Evolutionary conservation across 2,329 filamentous ascomycete species (phyloP), one percentile per base, ranked within the genome.

Genomic region (Bipolaris sorokiniana): DNA sequence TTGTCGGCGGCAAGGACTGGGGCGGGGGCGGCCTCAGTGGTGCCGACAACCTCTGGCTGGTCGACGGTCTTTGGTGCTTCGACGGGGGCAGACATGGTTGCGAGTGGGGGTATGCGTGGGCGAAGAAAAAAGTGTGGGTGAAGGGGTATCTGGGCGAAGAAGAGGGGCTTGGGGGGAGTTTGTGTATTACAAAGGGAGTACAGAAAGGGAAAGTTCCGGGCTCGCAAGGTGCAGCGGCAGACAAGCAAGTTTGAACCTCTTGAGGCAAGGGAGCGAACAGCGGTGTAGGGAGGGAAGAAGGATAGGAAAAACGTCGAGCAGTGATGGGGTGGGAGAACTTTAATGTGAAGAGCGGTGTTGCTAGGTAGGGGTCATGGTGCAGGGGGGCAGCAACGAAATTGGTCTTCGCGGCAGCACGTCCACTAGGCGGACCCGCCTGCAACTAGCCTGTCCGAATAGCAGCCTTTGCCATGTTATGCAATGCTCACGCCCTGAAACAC

Each of bases 61-160:
- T 88, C 87, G 70, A 85, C 82, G 75, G 88, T 84, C 82, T 92
- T 91, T 79, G 87, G 84, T 78, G 82, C 83, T 74, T 91, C 89
- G 81, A 88, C 88, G 80, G 54, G 36, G 28, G 90, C 87, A 65
- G 70, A 73, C 89, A 91, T 91, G 83, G 72, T 60, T 36, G 52
- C 23, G n/a, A 33, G 34, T 28, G 49, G 33, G 16, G 18, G 53
- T 58, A 36, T 54, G 48, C 48, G 51, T 23, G 40, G 51, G 20
- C 9, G 40, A 26, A n/a, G 11, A 45, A 41, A 22, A 56, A 54
- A 57, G 57, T 41, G 44, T 46, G 37, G 58, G 50, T 44, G 45
- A 45, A 33, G 51, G 53, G 54, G 56, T 56, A 46, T 60, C 44
- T 15, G 34, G 15, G 41, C 16, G 59, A 46, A 56, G 56, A 56